Evolutionary conservation across 495 filamentous ascomycete species (phyloP).

Genomic region (Penicillium fimorum): DNA sequence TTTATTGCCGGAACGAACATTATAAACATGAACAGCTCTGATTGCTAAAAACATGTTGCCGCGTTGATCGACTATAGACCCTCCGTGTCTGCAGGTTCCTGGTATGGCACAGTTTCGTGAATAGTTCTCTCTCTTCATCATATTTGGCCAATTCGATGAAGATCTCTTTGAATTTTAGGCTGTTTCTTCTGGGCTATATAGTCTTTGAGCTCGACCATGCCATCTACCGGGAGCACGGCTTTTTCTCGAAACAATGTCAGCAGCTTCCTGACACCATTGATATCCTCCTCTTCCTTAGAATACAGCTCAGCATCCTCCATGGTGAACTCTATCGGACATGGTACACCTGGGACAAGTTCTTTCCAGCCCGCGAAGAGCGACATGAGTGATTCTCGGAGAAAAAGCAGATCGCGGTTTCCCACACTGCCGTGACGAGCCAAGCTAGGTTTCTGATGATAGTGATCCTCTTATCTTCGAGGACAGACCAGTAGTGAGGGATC

Average conservation of each 20-base stretch:
- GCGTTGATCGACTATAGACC: background rate
- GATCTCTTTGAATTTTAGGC: background rate
- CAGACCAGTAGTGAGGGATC: conserved; percentile 32
- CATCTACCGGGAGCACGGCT: conserved; percentile 1
- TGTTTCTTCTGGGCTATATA: background rate
- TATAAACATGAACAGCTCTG: background rate
- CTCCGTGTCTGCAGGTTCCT: conserved; percentile 17
- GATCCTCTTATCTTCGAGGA: conserved; percentile 24
- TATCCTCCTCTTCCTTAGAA: conserved; percentile 25
- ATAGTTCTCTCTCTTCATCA: conserved; percentile 16
- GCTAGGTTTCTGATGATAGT: conserved; percentile 29
- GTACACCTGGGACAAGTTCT: conserved; percentile 22
- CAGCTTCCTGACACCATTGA: background rate
- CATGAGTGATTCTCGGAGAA: conserved; percentile 34
- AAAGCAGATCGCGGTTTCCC: conserved; percentile 38
- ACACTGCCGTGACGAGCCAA: conserved; percentile 31
- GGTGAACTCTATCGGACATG: conserved; percentile 36
- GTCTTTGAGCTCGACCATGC: conserved; percentile 3
- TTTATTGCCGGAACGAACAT: background rate
- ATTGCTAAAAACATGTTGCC: background rate
- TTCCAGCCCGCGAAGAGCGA: conserved; percentile 24
- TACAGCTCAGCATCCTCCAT: conserved; percentile 30
- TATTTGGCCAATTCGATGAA: conserved; percentile 12
- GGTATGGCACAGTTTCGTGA: conserved; percentile 36
- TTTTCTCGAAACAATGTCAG: background rate